A percentile compares a stretch with the other conserved stretches of the same genome.
phyloP scores from a whole-genome alignment of 2,329 filamentous ascomycete species.

The Ceratocystis cubensis region DNA sequence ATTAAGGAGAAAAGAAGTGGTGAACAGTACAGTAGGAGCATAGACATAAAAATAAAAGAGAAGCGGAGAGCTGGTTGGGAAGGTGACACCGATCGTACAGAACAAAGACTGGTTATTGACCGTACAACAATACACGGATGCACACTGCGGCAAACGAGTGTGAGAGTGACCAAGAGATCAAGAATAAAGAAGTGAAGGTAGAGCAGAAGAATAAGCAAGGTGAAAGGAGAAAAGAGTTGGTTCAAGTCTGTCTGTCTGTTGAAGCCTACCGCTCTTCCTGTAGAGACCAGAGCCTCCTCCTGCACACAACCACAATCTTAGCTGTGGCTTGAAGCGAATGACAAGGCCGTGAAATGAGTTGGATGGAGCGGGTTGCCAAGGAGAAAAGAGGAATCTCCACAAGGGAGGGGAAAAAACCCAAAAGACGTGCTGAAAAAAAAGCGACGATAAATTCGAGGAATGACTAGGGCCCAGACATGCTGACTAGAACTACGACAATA shows the following conservation, averaged over 20 bases:
- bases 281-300: background rate
- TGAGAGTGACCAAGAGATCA: background rate
- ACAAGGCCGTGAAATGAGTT: constrained; percentile 9
- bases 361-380: background rate
- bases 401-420: background rate
- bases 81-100: background rate
- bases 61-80: background rate
- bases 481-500: background rate
- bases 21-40: background rate
- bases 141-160: background rate
- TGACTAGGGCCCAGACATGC: background rate
- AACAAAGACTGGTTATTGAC: background rate
- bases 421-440: constrained; percentile 10
- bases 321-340: constrained; percentile 10
- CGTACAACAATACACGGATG: constrained; percentile 3
- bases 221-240: background rate
- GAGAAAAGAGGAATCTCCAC: constrained; percentile 9
- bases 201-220: background rate
- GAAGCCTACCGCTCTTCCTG: background rate
- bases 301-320: constrained; percentile 6
- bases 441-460: background rate
- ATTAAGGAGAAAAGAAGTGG: background rate
- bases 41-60: background rate
- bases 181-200: background rate
- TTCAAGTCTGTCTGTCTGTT: background rate